Percentiles rank a stretch among this genome's conserved stretches.
phyloP scores from a whole-genome alignment of 805 yeast genomes.

The Metschnikowia similis region DNA sequence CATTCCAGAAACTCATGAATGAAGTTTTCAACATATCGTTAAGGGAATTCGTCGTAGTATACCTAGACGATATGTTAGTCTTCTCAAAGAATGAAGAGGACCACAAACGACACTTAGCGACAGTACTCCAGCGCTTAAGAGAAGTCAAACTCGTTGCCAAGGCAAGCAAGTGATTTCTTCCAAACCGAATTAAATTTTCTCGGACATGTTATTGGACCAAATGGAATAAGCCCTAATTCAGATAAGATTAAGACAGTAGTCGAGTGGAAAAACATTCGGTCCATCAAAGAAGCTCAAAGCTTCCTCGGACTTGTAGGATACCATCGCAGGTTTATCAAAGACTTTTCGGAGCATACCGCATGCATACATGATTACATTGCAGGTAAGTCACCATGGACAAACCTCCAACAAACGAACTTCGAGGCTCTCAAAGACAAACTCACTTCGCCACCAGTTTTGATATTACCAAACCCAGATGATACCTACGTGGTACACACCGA shows the following conservation, averaged over 20 bases:
- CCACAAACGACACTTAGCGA: neutral
- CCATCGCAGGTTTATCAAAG: too few relatives aligned
- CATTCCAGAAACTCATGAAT: too few relatives aligned
- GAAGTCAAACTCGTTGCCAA: neutral
- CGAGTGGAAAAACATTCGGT: too few relatives aligned
- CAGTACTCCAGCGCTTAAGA: neutral
- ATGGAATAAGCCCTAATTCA: neutral
- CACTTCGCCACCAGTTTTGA: neutral
- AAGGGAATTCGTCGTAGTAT: too few relatives aligned
- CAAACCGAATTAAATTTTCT: neutral
- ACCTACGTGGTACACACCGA: neutral
- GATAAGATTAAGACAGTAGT: too few relatives aligned
- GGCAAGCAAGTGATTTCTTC: neutral
- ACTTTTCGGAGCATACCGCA: slow-evolving; percentile 1
- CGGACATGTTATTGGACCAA: neutral
- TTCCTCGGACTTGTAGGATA: neutral
- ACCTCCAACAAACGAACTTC: neutral
- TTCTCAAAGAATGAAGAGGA: too few relatives aligned
- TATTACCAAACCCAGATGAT: neutral
- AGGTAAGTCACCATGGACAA: neutral
- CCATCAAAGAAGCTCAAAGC: slow-evolving; percentile 1
- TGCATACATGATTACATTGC: slow-evolving; percentile 2
- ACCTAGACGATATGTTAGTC: too few relatives aligned
- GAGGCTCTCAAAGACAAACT: neutral
- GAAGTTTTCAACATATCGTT: too few relatives aligned